phyloP scores from a whole-genome alignment of 2,329 filamentous ascomycete species.

The Colletotrichum magnum region DNA sequence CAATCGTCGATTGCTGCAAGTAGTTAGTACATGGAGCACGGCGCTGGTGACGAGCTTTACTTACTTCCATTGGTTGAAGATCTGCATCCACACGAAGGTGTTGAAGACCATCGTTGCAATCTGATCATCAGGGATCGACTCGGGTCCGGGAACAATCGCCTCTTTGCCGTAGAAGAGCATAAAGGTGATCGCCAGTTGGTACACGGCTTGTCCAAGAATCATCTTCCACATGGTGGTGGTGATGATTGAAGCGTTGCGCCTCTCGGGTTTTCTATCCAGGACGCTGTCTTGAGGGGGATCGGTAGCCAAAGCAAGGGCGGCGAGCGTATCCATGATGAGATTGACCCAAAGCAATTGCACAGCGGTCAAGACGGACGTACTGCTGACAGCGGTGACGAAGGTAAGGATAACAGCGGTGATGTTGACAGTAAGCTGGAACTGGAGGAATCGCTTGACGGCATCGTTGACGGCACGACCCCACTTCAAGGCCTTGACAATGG shows the following conservation, averaged over 20 bases:
- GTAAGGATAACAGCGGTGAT: slow-evolving; percentile 90
- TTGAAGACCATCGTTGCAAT: slow-evolving; percentile 93
- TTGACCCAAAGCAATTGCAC: slow-evolving; percentile 98
- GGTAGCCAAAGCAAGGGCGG: slow-evolving; percentile 88
- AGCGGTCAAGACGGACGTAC: slow-evolving; percentile 82
- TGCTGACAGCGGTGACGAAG: slow-evolving; percentile 87
- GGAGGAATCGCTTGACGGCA: slow-evolving; percentile 82
- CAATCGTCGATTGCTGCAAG: slow-evolving; percentile 82
- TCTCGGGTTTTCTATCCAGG: slow-evolving; percentile 80
- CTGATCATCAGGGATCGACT: slow-evolving; percentile 53
- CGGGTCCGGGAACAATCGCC: slow-evolving; percentile 46
- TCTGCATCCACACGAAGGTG: slow-evolving; percentile 99
- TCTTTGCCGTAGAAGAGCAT: slow-evolving; percentile 83
- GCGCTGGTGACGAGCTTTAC: slow-evolving; percentile 50
- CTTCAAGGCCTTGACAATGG: slow-evolving; percentile 86
- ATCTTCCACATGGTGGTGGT: slow-evolving; percentile 99
- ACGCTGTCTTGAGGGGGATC: slow-evolving; percentile 89
- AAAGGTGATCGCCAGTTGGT: slow-evolving; percentile 86
- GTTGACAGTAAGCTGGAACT: slow-evolving; percentile 89
- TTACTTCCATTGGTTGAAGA: slow-evolving; percentile 97
- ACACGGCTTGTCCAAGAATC: slow-evolving; percentile 93
- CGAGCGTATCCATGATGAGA: slow-evolving; percentile 97
- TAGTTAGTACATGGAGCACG: slow-evolving; percentile 42
- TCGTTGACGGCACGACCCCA: slow-evolving; percentile 87
- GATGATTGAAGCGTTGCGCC: slow-evolving; percentile 74